Evolutionary conservation across 768 basidiomycete genomes (phyloP).

Genomic region (Trametes elegans): DNA sequence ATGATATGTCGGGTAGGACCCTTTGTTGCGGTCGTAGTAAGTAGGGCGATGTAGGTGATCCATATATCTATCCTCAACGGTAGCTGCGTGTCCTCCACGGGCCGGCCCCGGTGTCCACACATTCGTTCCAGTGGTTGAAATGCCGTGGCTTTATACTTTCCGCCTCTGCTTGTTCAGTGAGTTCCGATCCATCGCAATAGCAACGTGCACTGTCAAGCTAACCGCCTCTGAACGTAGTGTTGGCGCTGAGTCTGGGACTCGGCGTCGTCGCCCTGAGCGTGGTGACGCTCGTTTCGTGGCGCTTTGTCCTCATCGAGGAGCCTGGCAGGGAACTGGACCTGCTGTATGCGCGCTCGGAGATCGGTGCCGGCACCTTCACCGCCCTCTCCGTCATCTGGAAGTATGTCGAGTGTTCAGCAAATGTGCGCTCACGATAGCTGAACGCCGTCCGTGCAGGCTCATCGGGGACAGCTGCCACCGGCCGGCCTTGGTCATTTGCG

Average conservation of each 20-base stretch:
- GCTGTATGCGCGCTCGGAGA: not conserved
- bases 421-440: not conserved
- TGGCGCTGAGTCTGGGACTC: not conserved
- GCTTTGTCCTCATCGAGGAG: not conserved
- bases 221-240: not conserved
- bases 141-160: not conserved
- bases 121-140: not conserved
- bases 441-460: not conserved
- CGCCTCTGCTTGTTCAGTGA: conserved; percentile 2
- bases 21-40: no score
- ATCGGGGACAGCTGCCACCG: not conserved
- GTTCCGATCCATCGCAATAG: not conserved
- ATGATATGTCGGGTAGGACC: no score
- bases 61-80: no score
- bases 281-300: not conserved
- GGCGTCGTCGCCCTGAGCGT: not conserved
- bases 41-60: no score
- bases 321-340: not conserved
- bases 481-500: not conserved
- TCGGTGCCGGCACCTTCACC: not conserved
- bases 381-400: not conserved
- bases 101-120: no score
- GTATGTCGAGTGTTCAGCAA: not conserved
- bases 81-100: no score
- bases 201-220: not conserved